Evolutionary conservation across 73 alveolate species (phyloP), one percentile per base, ranked within the genome.

Genomic region (Effrenium voratum): DNA sequence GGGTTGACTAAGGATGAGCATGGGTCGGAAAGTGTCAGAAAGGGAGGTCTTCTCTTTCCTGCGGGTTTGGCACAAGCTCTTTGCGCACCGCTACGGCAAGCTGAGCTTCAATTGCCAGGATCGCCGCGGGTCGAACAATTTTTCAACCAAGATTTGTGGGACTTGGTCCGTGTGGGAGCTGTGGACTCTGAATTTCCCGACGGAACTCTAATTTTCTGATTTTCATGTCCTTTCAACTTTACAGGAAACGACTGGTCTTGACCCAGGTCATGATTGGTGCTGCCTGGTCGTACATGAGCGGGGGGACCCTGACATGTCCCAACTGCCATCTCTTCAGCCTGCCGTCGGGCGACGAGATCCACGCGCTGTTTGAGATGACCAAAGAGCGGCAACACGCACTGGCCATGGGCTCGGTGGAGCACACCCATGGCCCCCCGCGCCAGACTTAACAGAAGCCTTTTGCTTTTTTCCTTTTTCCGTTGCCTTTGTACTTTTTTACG

Each of bases 21-120:
- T 63, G 40, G 13, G 19, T 30, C 15, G 47, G 12, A 46, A 70
- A 34, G 82, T 70, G 34, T 70, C 82, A 12, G 82, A 70, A 46
- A 44, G 38, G 47, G 47, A 70, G 47, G 47, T 70, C 82, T 70
- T 70, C 82, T 70, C 82, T n/a, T 70, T 70, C 82, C 82, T 70
- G 82, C 10, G 82, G 28, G 82, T 36, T 26, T 70, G 82, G 82
- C 82, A 70, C 82, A 70, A 70, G 46, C 82, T 70, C 50, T 70
- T 70, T 30, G 82, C 82, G 24, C 82, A 70, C 82, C 82, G 82
- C 82, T 70, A 70, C 47, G 82, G 82, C 49, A n/a, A 70, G 82
- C 15, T 70, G 49, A 44, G 38, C 34, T 70, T 70, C 47, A 70
- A 70, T 28, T 70, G 82, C 47, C 82, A 70, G n/a, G n/a, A n/a